Conservation (phyloP, 768 basidiomycete genomes). For the Pulveroboletus sp. region DNA sequence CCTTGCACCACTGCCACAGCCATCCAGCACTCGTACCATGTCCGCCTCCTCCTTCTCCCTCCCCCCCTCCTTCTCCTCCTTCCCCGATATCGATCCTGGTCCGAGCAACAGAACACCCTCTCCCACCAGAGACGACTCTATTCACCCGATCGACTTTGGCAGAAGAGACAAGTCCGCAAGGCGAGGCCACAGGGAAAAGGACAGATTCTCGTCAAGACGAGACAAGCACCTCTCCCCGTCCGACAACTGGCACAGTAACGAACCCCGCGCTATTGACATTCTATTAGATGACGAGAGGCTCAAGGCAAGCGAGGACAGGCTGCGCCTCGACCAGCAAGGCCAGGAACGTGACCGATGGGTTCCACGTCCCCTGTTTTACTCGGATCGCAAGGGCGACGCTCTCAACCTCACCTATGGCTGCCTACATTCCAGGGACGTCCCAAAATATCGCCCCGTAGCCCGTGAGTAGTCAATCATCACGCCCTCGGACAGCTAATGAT, state of each 20-base stretch:
- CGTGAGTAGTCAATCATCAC: slow-evolving; percentile 40
- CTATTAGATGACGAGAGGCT: slow-evolving; percentile 29
- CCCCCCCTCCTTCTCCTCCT: slow-evolving; percentile 66
- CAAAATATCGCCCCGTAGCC: slow-evolving; percentile 58
- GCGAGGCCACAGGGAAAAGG: slow-evolving; percentile 26
- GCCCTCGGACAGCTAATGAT: slow-evolving; percentile 47
- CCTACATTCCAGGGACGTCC: slow-evolving; percentile 58
- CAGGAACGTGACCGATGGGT: slow-evolving; percentile 24
- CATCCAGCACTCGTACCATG: slow-evolving; percentile 27
- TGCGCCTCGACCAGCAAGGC: slow-evolving; percentile 17
- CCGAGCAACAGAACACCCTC: slow-evolving; percentile 31
- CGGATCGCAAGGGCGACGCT: slow-evolving; percentile 64
- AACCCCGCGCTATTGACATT: slow-evolving; percentile 9
- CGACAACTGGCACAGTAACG: slow-evolving; percentile 23
- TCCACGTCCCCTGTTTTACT: slow-evolving; percentile 46
- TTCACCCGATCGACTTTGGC: slow-evolving; percentile 13
- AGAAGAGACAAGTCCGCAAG: slow-evolving; percentile 21
- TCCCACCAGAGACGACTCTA: slow-evolving; percentile 14
- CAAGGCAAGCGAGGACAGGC: slow-evolving; percentile 36
- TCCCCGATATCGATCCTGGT: slow-evolving; percentile 58
- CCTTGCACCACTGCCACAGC: slow-evolving; percentile 3
- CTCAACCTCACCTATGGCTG: slow-evolving; percentile 69
- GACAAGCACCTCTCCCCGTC: slow-evolving; percentile 29
- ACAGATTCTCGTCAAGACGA: slow-evolving; percentile 28
- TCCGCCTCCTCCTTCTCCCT: slow-evolving; percentile 60